Evolutionary conservation across 768 basidiomycete genomes (phyloP).

Genomic region (Amanita brunnescens): DNA sequence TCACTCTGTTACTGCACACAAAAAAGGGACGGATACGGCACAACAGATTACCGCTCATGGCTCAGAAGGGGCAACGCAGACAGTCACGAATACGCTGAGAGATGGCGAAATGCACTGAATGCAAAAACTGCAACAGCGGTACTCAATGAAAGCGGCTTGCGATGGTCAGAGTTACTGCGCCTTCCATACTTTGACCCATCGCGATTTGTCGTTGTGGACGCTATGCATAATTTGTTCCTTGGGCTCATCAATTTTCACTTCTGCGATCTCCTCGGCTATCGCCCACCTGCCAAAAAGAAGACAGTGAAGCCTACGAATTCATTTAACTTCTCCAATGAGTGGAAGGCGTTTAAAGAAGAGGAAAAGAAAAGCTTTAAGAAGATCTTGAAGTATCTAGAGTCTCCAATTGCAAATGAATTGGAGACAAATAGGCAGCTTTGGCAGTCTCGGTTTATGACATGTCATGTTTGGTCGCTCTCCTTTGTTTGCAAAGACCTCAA

Average conservation of each 20-base stretch:
- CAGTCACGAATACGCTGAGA: background rate
- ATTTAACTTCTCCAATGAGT: background rate
- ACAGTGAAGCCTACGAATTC: background rate
- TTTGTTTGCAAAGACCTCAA: conserved; percentile 1
- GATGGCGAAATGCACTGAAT: conserved; percentile 14
- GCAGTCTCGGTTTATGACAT: background rate
- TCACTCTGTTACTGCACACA: conserved; percentile 18
- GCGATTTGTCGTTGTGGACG: conserved; percentile 22
- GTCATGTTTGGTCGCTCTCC: conserved; percentile 1
- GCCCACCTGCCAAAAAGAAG: background rate
- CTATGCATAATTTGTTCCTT: conserved; percentile 27
- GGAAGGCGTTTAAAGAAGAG: background rate
- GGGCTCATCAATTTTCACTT: conserved; percentile 15
- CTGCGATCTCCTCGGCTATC: conserved; percentile 7
- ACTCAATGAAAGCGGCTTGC: conserved; percentile 16
- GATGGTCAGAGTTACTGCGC: conserved; percentile 20
- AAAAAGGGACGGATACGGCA: conserved; percentile 7
- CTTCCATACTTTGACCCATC: conserved; percentile 29
- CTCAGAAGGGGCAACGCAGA: conserved; percentile 10
- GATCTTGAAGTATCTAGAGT: conserved; percentile 6
- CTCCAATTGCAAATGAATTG: background rate
- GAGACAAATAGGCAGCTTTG: background rate
- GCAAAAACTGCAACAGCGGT: conserved; percentile 11
- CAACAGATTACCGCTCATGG: conserved; percentile 10
- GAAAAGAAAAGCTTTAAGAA: conserved; percentile 7